phyloP scores from a whole-genome alignment of 768 basidiomycete genomes.

The Calvatia gigantea region DNA sequence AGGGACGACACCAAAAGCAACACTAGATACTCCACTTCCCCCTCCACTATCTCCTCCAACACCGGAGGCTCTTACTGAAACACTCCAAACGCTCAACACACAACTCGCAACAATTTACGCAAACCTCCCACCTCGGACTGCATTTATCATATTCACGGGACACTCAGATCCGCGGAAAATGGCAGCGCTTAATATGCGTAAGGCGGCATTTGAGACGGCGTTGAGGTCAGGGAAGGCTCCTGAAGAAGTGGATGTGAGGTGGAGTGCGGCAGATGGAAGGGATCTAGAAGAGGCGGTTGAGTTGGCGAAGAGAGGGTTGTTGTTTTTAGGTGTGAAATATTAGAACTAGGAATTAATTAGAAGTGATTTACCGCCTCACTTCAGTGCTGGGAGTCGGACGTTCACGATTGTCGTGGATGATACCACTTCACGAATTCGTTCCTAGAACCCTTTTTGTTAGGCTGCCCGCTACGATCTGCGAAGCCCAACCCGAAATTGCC shows the following conservation, averaged over 20 bases:
- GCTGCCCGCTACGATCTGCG: no score
- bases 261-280: constrained; percentile 75
- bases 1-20: constrained; percentile 64
- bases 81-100: constrained; percentile 52
- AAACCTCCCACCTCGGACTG: constrained; percentile 73
- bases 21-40: constrained; percentile 30
- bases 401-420: no score
- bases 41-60: constrained; percentile 10
- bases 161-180: constrained; percentile 85
- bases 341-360: not conserved
- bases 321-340: constrained; percentile 68
- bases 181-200: constrained; percentile 67
- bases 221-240: constrained; percentile 51
- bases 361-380: no score
- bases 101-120: constrained; percentile 62
- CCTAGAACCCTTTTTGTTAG: no score
- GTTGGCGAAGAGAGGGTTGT: constrained; percentile 74
- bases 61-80: constrained; percentile 28
- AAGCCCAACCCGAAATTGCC: no score
- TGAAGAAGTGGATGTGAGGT: constrained; percentile 59
- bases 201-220: constrained; percentile 68
- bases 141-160: constrained; percentile 82
- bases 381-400: no score
- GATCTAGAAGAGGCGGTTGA: constrained; percentile 79
- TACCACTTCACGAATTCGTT: no score